Evolutionary conservation across 108 stramenopile genomes (phyloP), one percentile per base, ranked within the genome.

Genomic region (Licmophora abbreviata): DNA sequence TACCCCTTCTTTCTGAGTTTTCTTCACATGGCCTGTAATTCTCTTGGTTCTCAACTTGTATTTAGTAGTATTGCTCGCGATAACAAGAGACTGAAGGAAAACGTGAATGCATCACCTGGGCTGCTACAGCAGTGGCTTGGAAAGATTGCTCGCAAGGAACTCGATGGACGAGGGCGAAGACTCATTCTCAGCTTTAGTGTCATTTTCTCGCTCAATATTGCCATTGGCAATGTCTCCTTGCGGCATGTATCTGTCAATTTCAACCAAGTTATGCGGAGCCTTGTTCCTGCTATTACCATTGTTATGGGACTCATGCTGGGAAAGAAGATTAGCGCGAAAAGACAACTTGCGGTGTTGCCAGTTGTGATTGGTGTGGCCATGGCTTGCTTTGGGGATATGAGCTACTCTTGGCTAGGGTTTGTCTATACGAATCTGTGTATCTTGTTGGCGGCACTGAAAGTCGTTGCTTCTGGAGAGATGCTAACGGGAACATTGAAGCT

Each of bases 1-100:
- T 93, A 93, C 58, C 92, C 92, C 4, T 88, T 81, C 55, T 80
- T 85, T 58, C 55, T 93, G 0, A 74, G 76, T 25, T 79, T 85
- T 40, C 58, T 93, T 38, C 92, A 93, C 58, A 93, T 93, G 92
- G 48, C 69, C 8, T 87, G 77, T 58, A 93, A 93, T 44, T 54
- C 63, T 9, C 35, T 73, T 21, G 81, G 81, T 8, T 54, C 54
- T 34, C 55, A 62, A 23, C 26, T 77, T 9, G 61, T 82, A n/a
- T 82, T 82, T 54, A 48, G 59, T 30, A 61, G 53, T 9, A 23
- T 68, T 10, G 29, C 34, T 27, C 34, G 26, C 4, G 56, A 58
- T 42, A 49, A 43, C 37, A 17, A 30, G 41, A 36, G 40, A 21
- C 14, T 49, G 42, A 32, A 18, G 54, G 29, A 2, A 57, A 66